These are phyloP conservation scores for Alliaria petiolata DNA, from an alignment of 345 rosid genomes.

Conservation along the genomic window DNA sequence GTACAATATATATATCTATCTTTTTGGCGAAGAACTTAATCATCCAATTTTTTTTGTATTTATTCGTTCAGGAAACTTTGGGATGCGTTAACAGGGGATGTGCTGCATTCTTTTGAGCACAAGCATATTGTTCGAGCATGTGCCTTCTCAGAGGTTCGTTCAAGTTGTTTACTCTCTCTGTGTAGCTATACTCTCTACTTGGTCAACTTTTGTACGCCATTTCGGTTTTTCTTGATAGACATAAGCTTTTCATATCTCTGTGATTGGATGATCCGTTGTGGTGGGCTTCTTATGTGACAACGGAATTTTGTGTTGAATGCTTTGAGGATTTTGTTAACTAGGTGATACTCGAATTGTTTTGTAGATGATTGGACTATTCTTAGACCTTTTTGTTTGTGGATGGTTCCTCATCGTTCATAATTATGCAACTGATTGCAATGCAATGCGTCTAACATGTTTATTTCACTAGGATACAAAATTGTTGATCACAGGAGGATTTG, in stretches of 20 bases:
- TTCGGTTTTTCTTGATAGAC: neutral
- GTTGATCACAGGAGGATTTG: constrained; percentile 32
- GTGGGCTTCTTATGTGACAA: neutral
- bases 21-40: neutral
- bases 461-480: constrained; percentile 61
- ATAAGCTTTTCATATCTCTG: neutral
- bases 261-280: neutral
- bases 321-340: neutral
- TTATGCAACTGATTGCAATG: neutral
- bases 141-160: constrained; percentile 73
- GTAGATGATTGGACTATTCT: neutral
- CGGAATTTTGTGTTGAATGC: neutral
- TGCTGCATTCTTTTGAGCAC: constrained; percentile 85
- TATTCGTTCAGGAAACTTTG: constrained; percentile 59
- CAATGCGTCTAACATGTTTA: neutral
- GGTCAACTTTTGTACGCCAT: neutral
- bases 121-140: constrained; percentile 91
- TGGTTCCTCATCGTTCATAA: neutral
- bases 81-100: constrained; percentile 92
- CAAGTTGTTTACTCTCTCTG: neutral
- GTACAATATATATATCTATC: neutral
- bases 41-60: neutral
- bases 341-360: neutral
- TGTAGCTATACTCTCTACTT: neutral
- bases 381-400: neutral